Base-by-base conservation (phyloP, 805 yeast genomes). In the Kluyveromyces aestuarii region DNA sequence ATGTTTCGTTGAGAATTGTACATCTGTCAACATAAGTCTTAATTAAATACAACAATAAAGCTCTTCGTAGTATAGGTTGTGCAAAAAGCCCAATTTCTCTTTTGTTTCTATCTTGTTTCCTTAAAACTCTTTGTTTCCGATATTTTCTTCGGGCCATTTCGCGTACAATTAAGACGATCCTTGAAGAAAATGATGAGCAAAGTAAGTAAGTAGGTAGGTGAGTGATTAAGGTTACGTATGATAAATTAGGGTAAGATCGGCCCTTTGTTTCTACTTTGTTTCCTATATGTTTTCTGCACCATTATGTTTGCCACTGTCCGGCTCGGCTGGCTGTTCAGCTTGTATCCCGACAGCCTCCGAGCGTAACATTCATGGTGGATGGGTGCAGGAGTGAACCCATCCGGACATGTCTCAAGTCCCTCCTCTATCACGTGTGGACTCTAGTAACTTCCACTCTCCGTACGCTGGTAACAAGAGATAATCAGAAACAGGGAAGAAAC, bases 321-420 rank as follows among this genome's bases (percentile, higher is more conserved):
- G 27, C 27, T 35, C 39, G 33, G 45, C 36, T 35, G 27, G 19
- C 33, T 43, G 19, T 35, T 43, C 27, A 16, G 39, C 13, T 27
- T 16, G 35, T 43, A 18, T 18, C 39, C 45, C 45, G 39, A 43
- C 45, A 16, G 45, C 39, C 13, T 43, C 45, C 45, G 45, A 43
- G 27, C 7, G 33, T 16, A 41, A n/a, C n/a, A 33, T n/a, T 11
- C 14, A 17, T 33, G 45, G 17, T 30, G 35, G 35, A 30, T 30
- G 35, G 45, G 27, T 30, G 45, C 21, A 43, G 35, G 39, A 38
- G 45, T 43, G 14, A 2, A 7, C 2, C 8, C 36, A 25, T 33
- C 36, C 44, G 17, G 35, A 33, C 37, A 41, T 41, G 36, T 41
- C 35, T 30, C 35, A 30, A 11, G 11, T 30, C 14, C 14, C 35